Evolutionary conservation across 2,329 filamentous ascomycete species (phyloP).

Genomic region (Penicillium rolfsii): DNA sequence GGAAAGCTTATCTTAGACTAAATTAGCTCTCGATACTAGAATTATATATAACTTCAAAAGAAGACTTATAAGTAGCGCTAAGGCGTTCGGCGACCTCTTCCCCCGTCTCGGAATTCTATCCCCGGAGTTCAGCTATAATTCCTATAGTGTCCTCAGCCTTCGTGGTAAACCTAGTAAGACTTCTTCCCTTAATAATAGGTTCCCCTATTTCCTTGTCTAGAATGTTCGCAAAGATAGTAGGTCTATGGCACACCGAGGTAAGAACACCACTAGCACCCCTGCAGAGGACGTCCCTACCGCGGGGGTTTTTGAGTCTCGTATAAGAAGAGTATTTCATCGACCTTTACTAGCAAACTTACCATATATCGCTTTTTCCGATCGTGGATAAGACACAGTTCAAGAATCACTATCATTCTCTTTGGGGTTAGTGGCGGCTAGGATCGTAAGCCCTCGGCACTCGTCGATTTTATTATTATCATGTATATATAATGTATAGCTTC

Average conservation of each 20-base stretch:
- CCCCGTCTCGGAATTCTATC: slow-evolving; percentile 39
- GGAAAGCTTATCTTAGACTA: slow-evolving; percentile 26
- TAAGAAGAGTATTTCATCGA: not conserved
- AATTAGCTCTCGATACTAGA: not conserved
- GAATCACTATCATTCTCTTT: not conserved
- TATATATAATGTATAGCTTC: not conserved
- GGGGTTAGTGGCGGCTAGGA: not conserved
- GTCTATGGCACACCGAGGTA: slow-evolving; percentile 48
- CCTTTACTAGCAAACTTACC: not conserved
- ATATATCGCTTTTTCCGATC: not conserved
- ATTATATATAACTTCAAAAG: not conserved
- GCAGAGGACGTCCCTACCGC: not conserved
- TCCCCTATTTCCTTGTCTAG: slow-evolving; percentile 39
- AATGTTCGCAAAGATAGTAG: slow-evolving; percentile 44
- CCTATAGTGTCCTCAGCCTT: slow-evolving; percentile 43
- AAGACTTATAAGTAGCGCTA: slow-evolving; percentile 38
- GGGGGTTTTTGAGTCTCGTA: not conserved
- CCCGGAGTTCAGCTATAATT: slow-evolving; percentile 37
- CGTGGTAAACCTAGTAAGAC: slow-evolving; percentile 47
- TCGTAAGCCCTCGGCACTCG: not conserved
- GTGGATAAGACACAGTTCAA: not conserved
- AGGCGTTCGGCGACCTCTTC: slow-evolving; percentile 39
- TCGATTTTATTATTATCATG: not conserved
- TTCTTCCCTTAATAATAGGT: slow-evolving; percentile 44
- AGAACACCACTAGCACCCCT: slow-evolving; percentile 35